phyloP scores from a whole-genome alignment of 345 rosid genomes.

The Corymbia maculata region DNA sequence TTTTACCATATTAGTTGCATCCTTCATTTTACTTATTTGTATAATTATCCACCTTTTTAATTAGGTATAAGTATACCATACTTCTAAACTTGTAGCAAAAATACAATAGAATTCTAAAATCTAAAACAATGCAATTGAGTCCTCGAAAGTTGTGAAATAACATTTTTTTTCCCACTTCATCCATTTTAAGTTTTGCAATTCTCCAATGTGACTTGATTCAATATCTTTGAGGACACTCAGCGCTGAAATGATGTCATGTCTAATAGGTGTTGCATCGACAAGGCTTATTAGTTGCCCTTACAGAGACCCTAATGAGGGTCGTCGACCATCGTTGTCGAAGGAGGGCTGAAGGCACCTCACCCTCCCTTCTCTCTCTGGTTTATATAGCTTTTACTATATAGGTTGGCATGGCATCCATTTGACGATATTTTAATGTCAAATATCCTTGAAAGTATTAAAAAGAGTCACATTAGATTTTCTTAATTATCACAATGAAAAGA shows the following conservation, averaged over 20 bases:
- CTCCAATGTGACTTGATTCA: background rate
- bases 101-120: background rate
- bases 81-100: background rate
- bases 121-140: background rate
- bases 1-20: background rate
- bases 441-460: background rate
- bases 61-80: background rate
- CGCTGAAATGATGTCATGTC: background rate
- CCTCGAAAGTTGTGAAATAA: background rate
- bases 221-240: background rate
- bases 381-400: background rate
- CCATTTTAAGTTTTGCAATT: background rate
- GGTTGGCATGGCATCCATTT: background rate
- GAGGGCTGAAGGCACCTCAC: background rate
- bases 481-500: background rate
- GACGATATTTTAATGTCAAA: background rate
- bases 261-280: background rate
- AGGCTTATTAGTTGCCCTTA: background rate
- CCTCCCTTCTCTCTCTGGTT: background rate
- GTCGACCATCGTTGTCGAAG: background rate
- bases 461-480: background rate
- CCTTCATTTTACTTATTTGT: background rate
- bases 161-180: background rate
- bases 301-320: background rate
- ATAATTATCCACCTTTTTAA: no score